A percentile compares a stretch with the other conserved stretches of the same genome.
Evolutionary conservation across 2,329 filamentous ascomycete genomes (phyloP).

Genomic region (Leptosphaerulina australis): DNA sequence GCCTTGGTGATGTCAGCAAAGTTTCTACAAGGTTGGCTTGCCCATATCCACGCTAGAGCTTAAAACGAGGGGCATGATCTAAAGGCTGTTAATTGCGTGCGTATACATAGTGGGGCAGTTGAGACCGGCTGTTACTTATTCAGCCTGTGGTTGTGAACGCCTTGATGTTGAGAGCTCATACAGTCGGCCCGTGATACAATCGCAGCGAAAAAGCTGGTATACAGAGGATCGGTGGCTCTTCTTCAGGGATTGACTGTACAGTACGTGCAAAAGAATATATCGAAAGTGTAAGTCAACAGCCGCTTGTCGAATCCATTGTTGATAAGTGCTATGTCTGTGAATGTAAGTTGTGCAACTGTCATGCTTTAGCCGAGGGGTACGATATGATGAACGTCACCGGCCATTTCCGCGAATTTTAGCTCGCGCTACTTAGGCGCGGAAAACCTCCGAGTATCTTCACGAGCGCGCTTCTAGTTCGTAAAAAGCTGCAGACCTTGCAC

Average conservation of each 20-base stretch:
- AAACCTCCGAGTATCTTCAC: neutral
- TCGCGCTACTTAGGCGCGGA: neutral
- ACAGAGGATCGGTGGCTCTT: too few species aligned
- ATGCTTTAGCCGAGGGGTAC: too few species aligned
- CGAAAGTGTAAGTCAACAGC: too few species aligned
- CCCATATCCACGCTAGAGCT: neutral
- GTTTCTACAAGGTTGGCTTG: neutral
- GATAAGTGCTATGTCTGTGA: too few species aligned
- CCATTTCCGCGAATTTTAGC: neutral
- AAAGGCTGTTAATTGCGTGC: neutral
- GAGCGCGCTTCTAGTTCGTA: neutral
- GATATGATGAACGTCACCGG: slow-evolving; percentile 1
- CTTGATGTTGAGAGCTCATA: too few species aligned
- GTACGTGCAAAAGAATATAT: too few species aligned
- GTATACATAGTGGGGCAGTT: neutral
- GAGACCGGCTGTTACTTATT: neutral
- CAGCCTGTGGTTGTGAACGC: neutral
- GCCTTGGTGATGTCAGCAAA: slow-evolving; percentile 13
- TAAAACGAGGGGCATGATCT: neutral
- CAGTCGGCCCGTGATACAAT: too few species aligned
- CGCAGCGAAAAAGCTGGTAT: too few species aligned
- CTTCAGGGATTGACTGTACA: too few species aligned
- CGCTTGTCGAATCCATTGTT: too few species aligned
- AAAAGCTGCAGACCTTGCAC: neutral
- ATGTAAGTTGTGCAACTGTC: too few species aligned